Evolutionary conservation across 2,329 filamentous ascomycete species (phyloP), one percentile per base, ranked within the genome.

Genomic region (Nakataea oryzae): DNA sequence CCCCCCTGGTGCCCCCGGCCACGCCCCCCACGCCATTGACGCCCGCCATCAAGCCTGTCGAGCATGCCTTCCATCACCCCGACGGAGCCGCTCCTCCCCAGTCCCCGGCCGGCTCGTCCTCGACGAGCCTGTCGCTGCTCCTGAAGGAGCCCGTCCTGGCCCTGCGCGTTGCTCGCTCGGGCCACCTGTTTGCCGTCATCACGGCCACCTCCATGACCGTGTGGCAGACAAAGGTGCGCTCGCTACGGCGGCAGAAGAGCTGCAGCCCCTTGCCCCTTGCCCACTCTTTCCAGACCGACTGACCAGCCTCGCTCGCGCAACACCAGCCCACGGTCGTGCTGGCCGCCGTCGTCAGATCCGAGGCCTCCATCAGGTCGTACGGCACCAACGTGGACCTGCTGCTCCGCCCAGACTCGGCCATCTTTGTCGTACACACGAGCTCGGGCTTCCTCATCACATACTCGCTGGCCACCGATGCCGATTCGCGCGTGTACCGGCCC

Each of bases 391-490:
- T 89, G 62, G 86, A 91, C 67, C 83, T 99, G 56, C 81, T 96
- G 13, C 84, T 99, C 63, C 88, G 93, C 61, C 93, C 95, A 6
- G 95, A 99, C 74, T 92, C 91, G 8, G 89, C 91, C 63, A 96
- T 97, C 61, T 85, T 97, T 60, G 92, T 97, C 50, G 87, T 97
- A 57, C 92, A 93, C 71, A 97, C 95, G 3, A 83, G 86, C 54
- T 79, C 87, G 58, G 93, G 93, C 64, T 97, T 90, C 72, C 82
- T 99, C 30, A 95, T 99, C 68, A 97, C 93, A 5, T 99, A 99
- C 72, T 93, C 93, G 0, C 80, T 99, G 55, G 90, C 92, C 14
- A 91, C 88, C 24, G 93, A 97, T 70, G 83, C 89, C 60, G 86
- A 89, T 63, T 88, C 90, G 21, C 85, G 87, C 66, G 90, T 97